Conservation (phyloP, 257 asterid genomes). For the Solanum chmielewskii region DNA sequence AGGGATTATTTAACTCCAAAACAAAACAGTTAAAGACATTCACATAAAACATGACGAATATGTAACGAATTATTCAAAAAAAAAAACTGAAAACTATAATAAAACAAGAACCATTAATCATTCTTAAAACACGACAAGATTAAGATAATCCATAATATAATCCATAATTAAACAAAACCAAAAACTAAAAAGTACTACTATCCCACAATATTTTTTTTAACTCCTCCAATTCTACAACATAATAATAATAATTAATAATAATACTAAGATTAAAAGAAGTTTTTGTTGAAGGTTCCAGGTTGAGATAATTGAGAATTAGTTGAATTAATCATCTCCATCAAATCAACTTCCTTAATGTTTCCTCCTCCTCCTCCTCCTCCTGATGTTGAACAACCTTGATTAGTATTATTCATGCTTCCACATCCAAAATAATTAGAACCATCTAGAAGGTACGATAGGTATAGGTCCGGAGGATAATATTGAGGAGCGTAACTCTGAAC, state of each 20-base stretch:
- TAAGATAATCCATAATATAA: not conserved
- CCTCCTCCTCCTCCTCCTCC: not conserved
- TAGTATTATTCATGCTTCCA: not conserved
- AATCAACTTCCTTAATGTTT: constrained; percentile 12
- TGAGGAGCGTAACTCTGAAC: not conserved
- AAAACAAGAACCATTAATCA: not conserved
- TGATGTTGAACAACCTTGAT: not conserved
- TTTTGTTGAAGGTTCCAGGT: not conserved
- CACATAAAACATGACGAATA: not conserved
- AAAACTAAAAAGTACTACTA: not conserved
- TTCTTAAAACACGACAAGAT: not conserved
- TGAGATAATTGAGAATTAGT: constrained; percentile 7
- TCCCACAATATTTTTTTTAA: no score
- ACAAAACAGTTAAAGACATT: not conserved
- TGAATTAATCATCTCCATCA: constrained; percentile 15
- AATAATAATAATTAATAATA: not conserved
- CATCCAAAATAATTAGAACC: not conserved
- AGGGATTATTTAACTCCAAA: not conserved
- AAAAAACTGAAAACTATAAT: not conserved
- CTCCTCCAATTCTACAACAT: not conserved
- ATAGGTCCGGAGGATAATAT: constrained; percentile 10
- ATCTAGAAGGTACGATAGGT: constrained; percentile 8
- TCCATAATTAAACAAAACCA: not conserved
- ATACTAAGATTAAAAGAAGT: not conserved
- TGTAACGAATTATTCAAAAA: not conserved